A percentile compares a stretch with the other conserved stretches of the same genome.
Evolutionary conservation across 2,329 filamentous ascomycete genomes (phyloP).

Genomic region (Paecilomyces sp.): DNA sequence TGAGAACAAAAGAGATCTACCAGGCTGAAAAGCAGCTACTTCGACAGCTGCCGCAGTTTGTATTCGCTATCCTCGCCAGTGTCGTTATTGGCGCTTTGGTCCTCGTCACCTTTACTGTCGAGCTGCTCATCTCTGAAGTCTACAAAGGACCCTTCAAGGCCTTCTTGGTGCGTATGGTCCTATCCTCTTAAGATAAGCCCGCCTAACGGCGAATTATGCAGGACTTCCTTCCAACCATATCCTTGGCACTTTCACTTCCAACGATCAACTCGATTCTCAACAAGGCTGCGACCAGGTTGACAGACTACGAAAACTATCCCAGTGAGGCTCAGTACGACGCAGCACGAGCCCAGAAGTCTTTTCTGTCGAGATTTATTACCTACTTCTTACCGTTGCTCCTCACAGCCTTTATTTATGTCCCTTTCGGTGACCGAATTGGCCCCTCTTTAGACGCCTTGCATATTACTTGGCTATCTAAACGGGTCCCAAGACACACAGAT

Average conservation of each 20-base stretch:
- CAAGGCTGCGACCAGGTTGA: constrained; percentile 67
- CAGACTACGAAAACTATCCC: constrained; percentile 84
- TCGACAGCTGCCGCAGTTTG: constrained; percentile 73
- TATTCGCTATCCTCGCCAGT: constrained; percentile 71
- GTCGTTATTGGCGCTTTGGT: constrained; percentile 73
- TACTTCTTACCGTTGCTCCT: constrained; percentile 89
- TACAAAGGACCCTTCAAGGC: constrained; percentile 84
- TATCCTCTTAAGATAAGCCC: neutral
- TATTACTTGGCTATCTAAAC: constrained; percentile 52
- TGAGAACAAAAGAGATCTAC: constrained; percentile 69
- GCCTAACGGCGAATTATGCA: constrained; percentile 24
- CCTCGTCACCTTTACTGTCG: constrained; percentile 78
- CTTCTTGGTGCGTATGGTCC: constrained; percentile 56
- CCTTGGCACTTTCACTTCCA: constrained; percentile 76
- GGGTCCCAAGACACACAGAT: constrained; percentile 69
- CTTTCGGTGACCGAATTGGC: constrained; percentile 75
- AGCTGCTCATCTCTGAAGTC: constrained; percentile 92
- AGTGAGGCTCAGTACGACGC: constrained; percentile 77
- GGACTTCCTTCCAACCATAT: constrained; percentile 80
- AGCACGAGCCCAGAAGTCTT: constrained; percentile 84
- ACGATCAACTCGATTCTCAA: constrained; percentile 71
- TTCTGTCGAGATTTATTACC: constrained; percentile 93
- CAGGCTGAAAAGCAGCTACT: constrained; percentile 66
- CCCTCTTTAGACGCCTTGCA: constrained; percentile 82
- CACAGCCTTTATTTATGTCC: constrained; percentile 89